These are phyloP conservation scores for Anacardium occidentale DNA, from an alignment of 345 rosid genomes.

Conservation along the genomic window DNA sequence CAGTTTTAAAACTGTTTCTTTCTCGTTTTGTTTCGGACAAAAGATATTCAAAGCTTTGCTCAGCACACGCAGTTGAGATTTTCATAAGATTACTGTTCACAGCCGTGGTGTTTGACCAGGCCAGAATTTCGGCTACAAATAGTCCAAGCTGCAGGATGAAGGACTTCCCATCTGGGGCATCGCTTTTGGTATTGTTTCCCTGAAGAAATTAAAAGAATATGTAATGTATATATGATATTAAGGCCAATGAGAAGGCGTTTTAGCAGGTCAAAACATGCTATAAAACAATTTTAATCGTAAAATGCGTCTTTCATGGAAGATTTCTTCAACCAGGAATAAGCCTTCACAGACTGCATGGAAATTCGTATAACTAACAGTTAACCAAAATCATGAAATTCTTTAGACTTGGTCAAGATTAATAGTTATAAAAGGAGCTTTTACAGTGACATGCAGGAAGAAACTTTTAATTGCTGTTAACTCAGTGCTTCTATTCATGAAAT, in stretches of 20 bases:
- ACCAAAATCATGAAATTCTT: neutral
- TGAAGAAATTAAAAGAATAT: too few species aligned
- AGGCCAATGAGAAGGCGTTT: neutral
- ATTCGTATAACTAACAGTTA: neutral
- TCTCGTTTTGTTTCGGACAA: neutral
- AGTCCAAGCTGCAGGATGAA: neutral
- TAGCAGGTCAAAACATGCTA: neutral
- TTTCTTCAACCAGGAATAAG: neutral
- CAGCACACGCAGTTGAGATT: neutral
- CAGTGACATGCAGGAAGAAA: neutral
- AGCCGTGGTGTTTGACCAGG: neutral
- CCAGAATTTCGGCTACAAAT: constrained; percentile 10
- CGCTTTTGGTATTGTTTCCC: neutral
- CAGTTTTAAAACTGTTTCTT: too few species aligned
- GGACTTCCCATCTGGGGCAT: neutral
- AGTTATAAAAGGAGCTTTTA: neutral
- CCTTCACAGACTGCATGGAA: neutral
- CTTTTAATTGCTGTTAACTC: too few species aligned
- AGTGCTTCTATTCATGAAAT: neutral
- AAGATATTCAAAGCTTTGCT: neutral
- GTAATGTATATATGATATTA: neutral
- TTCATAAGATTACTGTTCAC: neutral
- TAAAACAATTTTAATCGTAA: constrained; percentile 5
- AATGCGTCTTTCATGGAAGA: neutral
- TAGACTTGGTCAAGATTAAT: neutral